Evolutionary conservation across 2,329 filamentous ascomycete species (phyloP).

Genomic region (Colletotrichum sojae): DNA sequence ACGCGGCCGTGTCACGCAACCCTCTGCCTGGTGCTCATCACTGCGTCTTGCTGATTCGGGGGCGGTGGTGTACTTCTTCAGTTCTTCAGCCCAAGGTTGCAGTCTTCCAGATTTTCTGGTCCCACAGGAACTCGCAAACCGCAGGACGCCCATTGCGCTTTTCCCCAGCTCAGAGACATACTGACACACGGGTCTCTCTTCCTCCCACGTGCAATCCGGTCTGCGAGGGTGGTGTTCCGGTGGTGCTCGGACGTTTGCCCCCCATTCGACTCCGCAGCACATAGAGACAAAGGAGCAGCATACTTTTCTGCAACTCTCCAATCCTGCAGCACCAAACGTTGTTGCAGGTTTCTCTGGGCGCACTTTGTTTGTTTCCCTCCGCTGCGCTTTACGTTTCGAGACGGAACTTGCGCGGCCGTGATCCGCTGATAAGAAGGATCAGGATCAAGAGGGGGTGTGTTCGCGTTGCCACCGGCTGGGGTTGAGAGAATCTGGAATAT

Average conservation of each 20-base stretch:
- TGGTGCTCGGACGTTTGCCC: slow-evolving; percentile 1
- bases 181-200: neutral
- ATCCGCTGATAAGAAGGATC: neutral
- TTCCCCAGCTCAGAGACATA: neutral
- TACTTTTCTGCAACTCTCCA: slow-evolving; percentile 1
- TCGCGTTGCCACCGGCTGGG: slow-evolving; percentile 5
- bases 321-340: slow-evolving; percentile 21
- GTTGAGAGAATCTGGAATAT: neutral
- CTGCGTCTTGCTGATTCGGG: no score
- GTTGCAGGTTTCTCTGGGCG: neutral
- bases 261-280: neutral
- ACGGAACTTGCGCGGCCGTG: slow-evolving; percentile 2
- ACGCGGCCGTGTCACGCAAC: slow-evolving; percentile 17
- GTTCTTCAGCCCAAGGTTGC: slow-evolving; percentile 24
- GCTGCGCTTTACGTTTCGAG: slow-evolving; percentile 28
- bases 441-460: no score
- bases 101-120: slow-evolving; percentile 14
- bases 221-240: slow-evolving; percentile 7
- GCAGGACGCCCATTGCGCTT: slow-evolving; percentile 3
- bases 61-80: neutral
- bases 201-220: slow-evolving; percentile 11
- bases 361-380: neutral
- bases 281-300: neutral
- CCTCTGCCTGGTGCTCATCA: no score
- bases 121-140: neutral